Evolutionary conservation across 2,329 filamentous ascomycete genomes (phyloP), one percentile per base, ranked within the genome.

Genomic region (Aspergillus intermedius): DNA sequence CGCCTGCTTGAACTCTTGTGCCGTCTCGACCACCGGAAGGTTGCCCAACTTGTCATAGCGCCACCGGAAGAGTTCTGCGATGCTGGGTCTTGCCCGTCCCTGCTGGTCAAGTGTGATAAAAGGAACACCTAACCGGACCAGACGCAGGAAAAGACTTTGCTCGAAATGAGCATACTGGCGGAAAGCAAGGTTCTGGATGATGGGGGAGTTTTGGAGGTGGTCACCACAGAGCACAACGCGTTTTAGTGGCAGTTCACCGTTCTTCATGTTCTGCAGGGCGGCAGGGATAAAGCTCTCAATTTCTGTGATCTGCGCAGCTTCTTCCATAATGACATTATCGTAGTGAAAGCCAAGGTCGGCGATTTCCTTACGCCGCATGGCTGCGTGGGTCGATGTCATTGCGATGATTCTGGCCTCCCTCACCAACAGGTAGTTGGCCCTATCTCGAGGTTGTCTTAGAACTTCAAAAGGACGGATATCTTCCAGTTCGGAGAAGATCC

Each of bases 341-440:
- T 98, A 98, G 58, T 89, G 88, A 71, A 98, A 98, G 13, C 91
- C 91, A n/a, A 97, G 78, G 13, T 81, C 79, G 1, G 89, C 86
- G 59, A 98, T 97, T 61, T 97, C 91, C 54, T 88, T 83, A 54
- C 91, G 79, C 52, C 90, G 83, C 79, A 98, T 98, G 1, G 93
- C 93, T 4, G 93, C 94, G 68, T 98, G 93, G 0, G 94, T 98
- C 3, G 91, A 94, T 15, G 93, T 98, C 94, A 98, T 98, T 49
- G 93, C 94, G 55, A 98, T 86, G 54, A 98, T 93, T 32, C 93
- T 85, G n/a, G 94, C 94, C 70, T 97, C 91, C 61, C 90, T 96
- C 5, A 90, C 86, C 30, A 98, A 80, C 5, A 98, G 81, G 63
- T 98, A 98, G 67, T 97, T 97, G 45, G 91, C 87, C 72, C 94